Conservation (phyloP, 2,329 filamentous ascomycete genomes). For the Fusarium equiseti region DNA sequence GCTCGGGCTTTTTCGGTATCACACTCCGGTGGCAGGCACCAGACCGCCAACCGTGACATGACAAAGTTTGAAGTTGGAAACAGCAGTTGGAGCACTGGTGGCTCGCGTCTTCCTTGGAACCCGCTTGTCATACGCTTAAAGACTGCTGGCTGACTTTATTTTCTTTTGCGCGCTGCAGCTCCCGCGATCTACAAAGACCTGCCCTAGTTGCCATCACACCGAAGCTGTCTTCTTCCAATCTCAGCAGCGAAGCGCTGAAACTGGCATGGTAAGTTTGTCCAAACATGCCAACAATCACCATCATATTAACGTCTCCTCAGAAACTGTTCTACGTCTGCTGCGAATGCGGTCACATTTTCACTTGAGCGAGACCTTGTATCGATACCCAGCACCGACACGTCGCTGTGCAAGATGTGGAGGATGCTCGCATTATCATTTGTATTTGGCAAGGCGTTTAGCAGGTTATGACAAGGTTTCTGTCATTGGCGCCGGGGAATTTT, state of each 20-base stretch:
- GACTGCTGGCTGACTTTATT: conserved; percentile 59
- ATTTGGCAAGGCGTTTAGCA: conserved; percentile 43
- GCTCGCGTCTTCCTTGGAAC: conserved; percentile 47
- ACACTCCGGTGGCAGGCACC: conserved; percentile 29
- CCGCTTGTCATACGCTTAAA: conserved; percentile 47
- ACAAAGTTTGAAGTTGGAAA: conserved; percentile 38
- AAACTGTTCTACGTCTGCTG: conserved; percentile 96
- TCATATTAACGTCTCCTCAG: conserved; percentile 57
- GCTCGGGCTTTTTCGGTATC: conserved; percentile 39
- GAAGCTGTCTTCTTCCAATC: conserved; percentile 99
- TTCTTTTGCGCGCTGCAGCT: conserved; percentile 72
- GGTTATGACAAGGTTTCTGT: conserved; percentile 20
- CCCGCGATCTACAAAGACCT: conserved; percentile 87
- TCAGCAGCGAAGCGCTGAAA: conserved; percentile 95
- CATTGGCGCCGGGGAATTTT: conserved; percentile 27
- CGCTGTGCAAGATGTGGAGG: conserved; percentile 33
- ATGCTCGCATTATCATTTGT: conserved; percentile 37
- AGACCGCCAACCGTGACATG: conserved; percentile 35
- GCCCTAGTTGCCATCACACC: conserved; percentile 84
- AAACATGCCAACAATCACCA: not conserved
- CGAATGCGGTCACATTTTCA: conserved; percentile 89
- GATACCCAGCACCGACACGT: conserved; percentile 40
- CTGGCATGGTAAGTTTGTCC: conserved; percentile 85
- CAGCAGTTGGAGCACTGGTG: conserved; percentile 45
- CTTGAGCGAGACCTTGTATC: conserved; percentile 55